Evolutionary conservation across 805 yeast species (phyloP), one percentile per base, ranked within the genome.

Genomic region (Cyberlindnera japonica): DNA sequence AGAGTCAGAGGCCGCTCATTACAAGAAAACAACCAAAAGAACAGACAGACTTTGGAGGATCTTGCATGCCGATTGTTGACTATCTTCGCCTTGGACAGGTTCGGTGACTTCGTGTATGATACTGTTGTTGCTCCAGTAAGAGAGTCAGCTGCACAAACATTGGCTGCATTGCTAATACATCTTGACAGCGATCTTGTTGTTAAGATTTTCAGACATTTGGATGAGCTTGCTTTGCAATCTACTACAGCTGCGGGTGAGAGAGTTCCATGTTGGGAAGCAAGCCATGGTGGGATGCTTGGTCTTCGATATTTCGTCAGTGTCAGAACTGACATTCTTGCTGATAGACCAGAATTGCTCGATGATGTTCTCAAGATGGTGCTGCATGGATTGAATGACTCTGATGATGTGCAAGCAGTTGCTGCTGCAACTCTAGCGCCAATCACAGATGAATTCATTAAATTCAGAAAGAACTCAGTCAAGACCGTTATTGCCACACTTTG

Each of bases 81-180:
- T 6, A 68, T 93, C 11, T 87, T 93, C 62, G 91, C 97, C 3
- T 68, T 93, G 38, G 99, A 93, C 64, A 67, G 98, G 52, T 93
- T 93, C 64, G 98, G 97, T 34, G 99, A 93, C 66, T 93, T 86
- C 61, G 95, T 93, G 23, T 83, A 95, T 31, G 99, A 93, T 58
- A 95, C 95, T 6, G 99, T 93, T 12, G 95, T 93, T 27, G 98
- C 98, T 0, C 99, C 99, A 1, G 98, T 93, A 5, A 70, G 99
- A 57, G 99, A 95, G 63, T 88, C 96, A 25, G 88, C 91, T 21
- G 97, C 96, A 0, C 99, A 93, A 63, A 79, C 96, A 0, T 64
- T 93, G 35, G 98, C 96, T 13, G 96, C 96, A 1, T 64, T 91
- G 28, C 65, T 93, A 33, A 67, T 83, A n/a, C 93, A 88, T 61